A percentile compares a stretch with the other conserved stretches of the same genome.
These are phyloP conservation scores for Ophiostoma novo-ulmi DNA, from an alignment of 2,329 filamentous ascomycete species.

Conservation along the genomic window DNA sequence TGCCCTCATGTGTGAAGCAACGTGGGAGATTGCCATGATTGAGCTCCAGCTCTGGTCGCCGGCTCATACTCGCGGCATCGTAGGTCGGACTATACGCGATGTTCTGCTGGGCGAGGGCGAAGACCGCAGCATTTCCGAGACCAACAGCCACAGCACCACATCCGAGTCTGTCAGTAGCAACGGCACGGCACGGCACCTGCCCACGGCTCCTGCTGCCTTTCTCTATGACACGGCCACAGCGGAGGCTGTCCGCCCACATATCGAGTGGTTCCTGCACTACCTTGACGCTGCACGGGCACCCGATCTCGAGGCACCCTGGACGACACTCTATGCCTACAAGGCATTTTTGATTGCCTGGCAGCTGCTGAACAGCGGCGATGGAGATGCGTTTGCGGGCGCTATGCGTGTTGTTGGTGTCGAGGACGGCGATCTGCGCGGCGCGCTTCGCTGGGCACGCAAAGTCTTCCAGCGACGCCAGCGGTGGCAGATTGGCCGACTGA, in stretches of 20 bases:
- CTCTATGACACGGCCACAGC: slow-evolving; percentile 33
- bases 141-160: not conserved
- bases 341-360: slow-evolving; percentile 41
- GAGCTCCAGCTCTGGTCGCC: slow-evolving; percentile 41
- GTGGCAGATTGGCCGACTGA: slow-evolving; percentile 35
- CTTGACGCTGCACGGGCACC: slow-evolving; percentile 25
- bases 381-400: slow-evolving; percentile 31
- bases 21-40: slow-evolving; percentile 41
- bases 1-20: slow-evolving; percentile 33
- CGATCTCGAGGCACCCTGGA: slow-evolving; percentile 37
- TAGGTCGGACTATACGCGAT: slow-evolving; percentile 36
- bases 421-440: slow-evolving; percentile 33
- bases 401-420: slow-evolving; percentile 26
- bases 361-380: slow-evolving; percentile 29
- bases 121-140: not conserved
- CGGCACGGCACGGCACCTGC: slow-evolving; percentile 32
- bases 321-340: slow-evolving; percentile 39
- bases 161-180: slow-evolving; percentile 13
- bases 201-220: slow-evolving; percentile 32
- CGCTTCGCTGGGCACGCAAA: slow-evolving; percentile 33
- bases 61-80: slow-evolving; percentile 37
- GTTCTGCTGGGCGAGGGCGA: slow-evolving; percentile 27
- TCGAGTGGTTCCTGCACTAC: slow-evolving; percentile 24
- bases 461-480: slow-evolving; percentile 33
- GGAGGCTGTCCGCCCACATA: slow-evolving; percentile 31